phyloP scores from a whole-genome alignment of 176 grass and related monocot species.

The Stipa capillata region DNA sequence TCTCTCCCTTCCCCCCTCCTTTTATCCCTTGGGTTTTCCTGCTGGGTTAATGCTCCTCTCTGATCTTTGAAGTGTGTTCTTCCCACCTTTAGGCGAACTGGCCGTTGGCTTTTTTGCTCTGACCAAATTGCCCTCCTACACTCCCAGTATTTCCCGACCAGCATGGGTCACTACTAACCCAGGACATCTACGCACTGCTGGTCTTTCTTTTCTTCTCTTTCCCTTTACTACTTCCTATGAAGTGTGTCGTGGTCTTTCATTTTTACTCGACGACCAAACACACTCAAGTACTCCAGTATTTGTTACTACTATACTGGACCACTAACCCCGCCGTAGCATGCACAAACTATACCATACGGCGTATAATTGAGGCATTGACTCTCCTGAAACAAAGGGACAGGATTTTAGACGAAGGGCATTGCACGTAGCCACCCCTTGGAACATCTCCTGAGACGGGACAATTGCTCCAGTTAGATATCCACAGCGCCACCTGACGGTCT shows the following conservation, averaged over 20 bases:
- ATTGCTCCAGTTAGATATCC: slow-evolving; percentile 22
- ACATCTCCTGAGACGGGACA: slow-evolving; percentile 12
- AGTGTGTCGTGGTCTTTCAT: neutral
- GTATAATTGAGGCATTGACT: neutral
- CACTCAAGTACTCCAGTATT: too few species aligned
- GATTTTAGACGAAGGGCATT: neutral
- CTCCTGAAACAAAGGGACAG: neutral
- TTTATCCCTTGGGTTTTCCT: slow-evolving; percentile 14
- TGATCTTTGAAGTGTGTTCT: neutral
- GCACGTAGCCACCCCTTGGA: neutral
- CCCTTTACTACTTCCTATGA: neutral
- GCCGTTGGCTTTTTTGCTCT: slow-evolving; percentile 38
- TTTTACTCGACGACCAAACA: neutral
- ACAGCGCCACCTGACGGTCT: slow-evolving; percentile 16
- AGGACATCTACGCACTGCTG: neutral
- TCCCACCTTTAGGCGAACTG: slow-evolving; percentile 26
- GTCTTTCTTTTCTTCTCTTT: neutral
- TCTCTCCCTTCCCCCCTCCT: neutral
- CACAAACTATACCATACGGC: too few species aligned
- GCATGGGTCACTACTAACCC: neutral
- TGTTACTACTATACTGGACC: too few species aligned
- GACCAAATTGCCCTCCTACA: slow-evolving; percentile 32
- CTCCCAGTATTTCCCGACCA: neutral
- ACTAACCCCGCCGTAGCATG: neutral
- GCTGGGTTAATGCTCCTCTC: slow-evolving; percentile 28